phyloP scores from a whole-genome alignment of 352 stramenopile genomes.

The Globisporangium orthogonon region DNA sequence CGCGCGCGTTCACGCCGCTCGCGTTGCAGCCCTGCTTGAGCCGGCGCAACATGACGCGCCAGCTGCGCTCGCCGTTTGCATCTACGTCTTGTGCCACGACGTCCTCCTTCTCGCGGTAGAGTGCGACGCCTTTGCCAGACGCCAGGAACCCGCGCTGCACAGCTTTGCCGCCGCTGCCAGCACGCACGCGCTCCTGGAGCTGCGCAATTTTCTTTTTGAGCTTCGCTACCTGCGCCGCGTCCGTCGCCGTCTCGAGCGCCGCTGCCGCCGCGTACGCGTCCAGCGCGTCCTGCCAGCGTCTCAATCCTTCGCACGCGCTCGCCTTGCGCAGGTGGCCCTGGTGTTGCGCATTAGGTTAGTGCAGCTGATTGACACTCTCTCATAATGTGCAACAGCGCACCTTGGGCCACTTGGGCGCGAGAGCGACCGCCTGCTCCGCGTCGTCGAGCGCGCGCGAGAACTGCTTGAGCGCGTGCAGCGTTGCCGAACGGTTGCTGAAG shows the following conservation, averaged over 20 bases:
- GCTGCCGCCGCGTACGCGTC: slow-evolving; percentile 72
- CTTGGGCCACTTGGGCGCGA: slow-evolving; percentile 91
- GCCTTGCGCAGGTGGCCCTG: slow-evolving; percentile 87
- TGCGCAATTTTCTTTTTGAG: slow-evolving; percentile 18
- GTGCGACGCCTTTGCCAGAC: slow-evolving; percentile 18
- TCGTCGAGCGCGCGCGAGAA: slow-evolving; percentile 74
- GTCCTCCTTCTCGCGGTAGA: slow-evolving; percentile 68
- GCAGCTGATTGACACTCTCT: too few relatives aligned
- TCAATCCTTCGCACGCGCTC: slow-evolving; percentile 63
- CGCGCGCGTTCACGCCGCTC: slow-evolving; percentile 41
- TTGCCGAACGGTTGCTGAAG: slow-evolving; percentile 86
- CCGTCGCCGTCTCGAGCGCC: slow-evolving; percentile 38
- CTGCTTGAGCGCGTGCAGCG: slow-evolving; percentile 67
- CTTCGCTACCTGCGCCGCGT: slow-evolving; percentile 57
- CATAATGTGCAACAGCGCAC: too few relatives aligned
- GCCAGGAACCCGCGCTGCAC: slow-evolving; percentile 52
- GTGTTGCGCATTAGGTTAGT: too few relatives aligned
- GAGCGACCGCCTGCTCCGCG: slow-evolving; percentile 65
- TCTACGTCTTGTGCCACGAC: slow-evolving; percentile 24
- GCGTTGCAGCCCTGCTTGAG: slow-evolving; percentile 56
- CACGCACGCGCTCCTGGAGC: not conserved
- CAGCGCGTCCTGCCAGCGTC: slow-evolving; percentile 55
- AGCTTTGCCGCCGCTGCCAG: not conserved
- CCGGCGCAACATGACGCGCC: slow-evolving; percentile 57
- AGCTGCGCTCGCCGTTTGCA: slow-evolving; percentile 22